A percentile compares a stretch with the other conserved stretches of the same genome.
phyloP scores from a whole-genome alignment of 2,329 filamentous ascomycete species.

The Geoglossum cookeanum region DNA sequence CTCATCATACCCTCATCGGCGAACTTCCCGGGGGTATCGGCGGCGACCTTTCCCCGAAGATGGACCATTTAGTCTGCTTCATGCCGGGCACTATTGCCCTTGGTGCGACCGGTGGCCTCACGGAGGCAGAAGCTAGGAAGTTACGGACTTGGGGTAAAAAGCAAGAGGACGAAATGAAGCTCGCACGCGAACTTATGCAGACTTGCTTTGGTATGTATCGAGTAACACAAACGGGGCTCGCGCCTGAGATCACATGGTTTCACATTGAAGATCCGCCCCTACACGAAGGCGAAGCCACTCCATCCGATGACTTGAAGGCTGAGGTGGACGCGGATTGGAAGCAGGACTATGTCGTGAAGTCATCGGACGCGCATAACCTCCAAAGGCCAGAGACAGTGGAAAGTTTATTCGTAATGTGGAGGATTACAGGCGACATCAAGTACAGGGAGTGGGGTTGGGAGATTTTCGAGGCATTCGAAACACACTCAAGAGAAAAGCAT shows the following conservation, averaged over 20 bases:
- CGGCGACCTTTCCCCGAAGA: slow-evolving; percentile 56
- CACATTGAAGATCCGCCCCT: slow-evolving; percentile 50
- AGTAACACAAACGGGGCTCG: slow-evolving; percentile 73
- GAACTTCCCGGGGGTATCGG: slow-evolving; percentile 62
- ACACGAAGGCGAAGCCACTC: slow-evolving; percentile 33
- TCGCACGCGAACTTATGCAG: slow-evolving; percentile 81
- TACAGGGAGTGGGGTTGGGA: slow-evolving; percentile 98
- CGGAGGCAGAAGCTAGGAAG: slow-evolving; percentile 56
- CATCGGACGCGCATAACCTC: slow-evolving; percentile 77
- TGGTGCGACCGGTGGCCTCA: slow-evolving; percentile 60
- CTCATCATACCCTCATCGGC: slow-evolving; percentile 71
- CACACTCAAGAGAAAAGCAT: slow-evolving; percentile 62
- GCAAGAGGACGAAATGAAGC: slow-evolving; percentile 69
- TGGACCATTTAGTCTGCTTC: slow-evolving; percentile 97
- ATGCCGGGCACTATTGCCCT: slow-evolving; percentile 91
- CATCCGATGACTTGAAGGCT: slow-evolving; percentile 31
- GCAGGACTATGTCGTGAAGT: slow-evolving; percentile 60
- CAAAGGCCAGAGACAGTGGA: slow-evolving; percentile 96
- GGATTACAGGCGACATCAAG: slow-evolving; percentile 73
- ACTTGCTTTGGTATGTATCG: slow-evolving; percentile 98
- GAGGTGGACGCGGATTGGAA: slow-evolving; percentile 45
- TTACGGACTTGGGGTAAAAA: slow-evolving; percentile 50
- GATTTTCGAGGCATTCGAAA: slow-evolving; percentile 86
- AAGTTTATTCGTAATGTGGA: slow-evolving; percentile 94
- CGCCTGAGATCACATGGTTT: slow-evolving; percentile 88